Evolutionary conservation across 495 filamentous ascomycete species (phyloP), one percentile per base, ranked within the genome.

Genomic region (Xylaria venustula): DNA sequence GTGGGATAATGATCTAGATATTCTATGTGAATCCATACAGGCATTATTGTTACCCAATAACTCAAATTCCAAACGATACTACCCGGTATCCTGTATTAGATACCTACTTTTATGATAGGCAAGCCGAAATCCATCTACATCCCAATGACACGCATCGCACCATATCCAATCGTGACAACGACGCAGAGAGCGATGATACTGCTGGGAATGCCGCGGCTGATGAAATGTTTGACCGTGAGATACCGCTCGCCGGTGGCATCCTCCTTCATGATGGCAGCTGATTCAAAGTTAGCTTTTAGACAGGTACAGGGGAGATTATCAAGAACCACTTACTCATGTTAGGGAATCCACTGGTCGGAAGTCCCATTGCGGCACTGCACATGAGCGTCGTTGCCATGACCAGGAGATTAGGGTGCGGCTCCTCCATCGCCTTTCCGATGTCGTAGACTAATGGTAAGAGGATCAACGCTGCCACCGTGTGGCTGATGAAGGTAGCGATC

Each of bases 251-350:
- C 94, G 57, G 92, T 87, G 0, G 89, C 81, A 62, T 98, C 92
- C 77, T 99, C 94, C 80, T 96, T 97, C 95, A 99, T 98, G 70
- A 99, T 98, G 12, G 94, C 94, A 58, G 94, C 93, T 96, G 48
- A 52, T 34, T 5, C 5, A 5, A 14, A 44, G 36, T 64, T 37
- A 55, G 57, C 53, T 30, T 56, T 5, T 30, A 52, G 32, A 58
- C 8, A 4, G 28, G 3, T 11, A 14, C 28, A 2, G 32, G 36
- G 3, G n/a, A 49, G 7, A 51, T 7, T 44, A 36, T 22, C 1
- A n/a, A 30, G 42, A 56, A 41, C 60, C 7, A 87, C 92, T 76
- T 81, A 96, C 93, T 99, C 94, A 99, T 99, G 69, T 99, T 99
- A 2, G 94, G 94, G 72, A 99, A 99, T 15, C 94, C 94, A 67